Evolutionary conservation across 2,329 filamentous ascomycete species (phyloP), one percentile per base, ranked within the genome.

Genomic region (Xylaria sp.): DNA sequence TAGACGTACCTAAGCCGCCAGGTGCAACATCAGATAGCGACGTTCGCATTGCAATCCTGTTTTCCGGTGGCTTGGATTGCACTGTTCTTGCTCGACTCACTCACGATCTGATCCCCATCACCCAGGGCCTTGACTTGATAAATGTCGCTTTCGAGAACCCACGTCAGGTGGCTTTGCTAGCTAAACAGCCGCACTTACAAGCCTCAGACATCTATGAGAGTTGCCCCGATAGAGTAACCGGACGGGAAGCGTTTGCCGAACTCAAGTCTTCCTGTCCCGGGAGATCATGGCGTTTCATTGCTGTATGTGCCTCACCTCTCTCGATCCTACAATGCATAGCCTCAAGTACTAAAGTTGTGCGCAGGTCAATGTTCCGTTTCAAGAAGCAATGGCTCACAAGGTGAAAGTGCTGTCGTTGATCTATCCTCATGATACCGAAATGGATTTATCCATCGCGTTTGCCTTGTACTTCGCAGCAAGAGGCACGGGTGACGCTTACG

Each of bases 131-230:
- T 62, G 94, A 97, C 70, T 79, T 99, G 7, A 81, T 99, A 64
- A 99, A 99, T 66, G 93, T 99, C 51, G 94, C 93, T 0, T 99
- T 99, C 69, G 91, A 99, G 73, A 99, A 99, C 65, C 93, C 92
- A 0, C 83, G 90, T 37, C 84, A 87, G 64, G 86, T 81, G 60
- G 85, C 80, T 2, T 79, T 83, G 49, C 75, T 83, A 10, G 77
- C 77, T 18, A 76, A 73, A 59, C 69, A 60, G 64, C 66, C 66
- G 37, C 60, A 67, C 47, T 30, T 66, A 46, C 59, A 60, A 23
- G 51, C 62, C 18, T 57, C 63, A 19, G 73, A 75, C 60, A 73
- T 86, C 0, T 97, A 90, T 69, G 92, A 96, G 74, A 80, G 84
- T 23, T 99, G 94, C 66, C 94, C 94, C 0, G 94, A 99, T 74